Conservation (phyloP, 371 early-diverging fungal species). For the Saksenaea vasiformis region DNA sequence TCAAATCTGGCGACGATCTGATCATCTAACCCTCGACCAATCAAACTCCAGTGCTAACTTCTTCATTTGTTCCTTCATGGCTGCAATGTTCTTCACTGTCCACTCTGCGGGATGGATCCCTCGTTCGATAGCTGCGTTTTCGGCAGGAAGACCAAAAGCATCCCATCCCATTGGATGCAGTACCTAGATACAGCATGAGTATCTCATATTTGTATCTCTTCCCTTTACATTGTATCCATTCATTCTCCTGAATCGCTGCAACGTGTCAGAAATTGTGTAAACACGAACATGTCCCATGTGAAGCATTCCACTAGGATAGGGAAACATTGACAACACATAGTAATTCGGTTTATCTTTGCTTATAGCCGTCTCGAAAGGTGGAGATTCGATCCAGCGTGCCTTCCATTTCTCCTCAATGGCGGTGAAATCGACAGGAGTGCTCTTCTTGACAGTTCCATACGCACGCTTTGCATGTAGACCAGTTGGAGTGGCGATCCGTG, state of each 20-base stretch:
- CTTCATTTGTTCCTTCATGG: constrained; percentile 83
- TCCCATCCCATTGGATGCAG: constrained; percentile 99
- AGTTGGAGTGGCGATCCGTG: neutral
- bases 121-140: constrained; percentile 96
- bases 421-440: constrained; percentile 33
- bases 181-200: constrained; percentile 40
- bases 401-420: constrained; percentile 64
- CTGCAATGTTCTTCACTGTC: constrained; percentile 79
- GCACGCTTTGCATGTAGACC: neutral
- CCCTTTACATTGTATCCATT: constrained; percentile 62
- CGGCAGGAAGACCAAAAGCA: constrained; percentile 98
- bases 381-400: constrained; percentile 49
- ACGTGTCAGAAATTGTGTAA: constrained; percentile 88
- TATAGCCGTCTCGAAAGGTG: neutral
- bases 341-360: constrained; percentile 50
- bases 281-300: constrained; percentile 97
- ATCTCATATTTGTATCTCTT: neutral
- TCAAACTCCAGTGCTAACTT: constrained; percentile 82
- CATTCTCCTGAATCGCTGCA: constrained; percentile 82
- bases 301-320: constrained; percentile 91
- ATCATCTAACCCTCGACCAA: constrained; percentile 74
- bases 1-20: neutral
- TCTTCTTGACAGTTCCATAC: constrained; percentile 6
- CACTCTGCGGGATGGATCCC: constrained; percentile 80
- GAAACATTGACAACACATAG: constrained; percentile 93